These are phyloP conservation scores for Thelonectria blattea DNA, from an alignment of 2,329 filamentous ascomycete species.

Conservation along the genomic window DNA sequence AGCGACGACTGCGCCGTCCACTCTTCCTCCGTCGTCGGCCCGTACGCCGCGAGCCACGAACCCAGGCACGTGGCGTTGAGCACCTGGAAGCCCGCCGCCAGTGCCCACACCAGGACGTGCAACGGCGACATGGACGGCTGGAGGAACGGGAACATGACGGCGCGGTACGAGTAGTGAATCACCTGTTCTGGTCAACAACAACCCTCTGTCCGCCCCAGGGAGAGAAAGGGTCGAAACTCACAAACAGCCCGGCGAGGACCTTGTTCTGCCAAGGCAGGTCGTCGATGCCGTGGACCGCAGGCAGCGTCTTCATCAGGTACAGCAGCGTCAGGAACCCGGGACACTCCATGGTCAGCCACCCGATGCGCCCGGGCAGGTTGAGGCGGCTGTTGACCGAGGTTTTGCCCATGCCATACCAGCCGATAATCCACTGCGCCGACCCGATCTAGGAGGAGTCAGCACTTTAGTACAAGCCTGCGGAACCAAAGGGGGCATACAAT, in stretches of 20 bases:
- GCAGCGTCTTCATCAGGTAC: constrained; percentile 78
- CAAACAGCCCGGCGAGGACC: constrained; percentile 73
- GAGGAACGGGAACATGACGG: constrained; percentile 79
- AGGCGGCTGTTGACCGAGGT: constrained; percentile 76
- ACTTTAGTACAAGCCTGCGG: constrained; percentile 10
- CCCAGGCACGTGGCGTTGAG: constrained; percentile 80
- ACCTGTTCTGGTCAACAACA: constrained; percentile 52
- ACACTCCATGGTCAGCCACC: constrained; percentile 88
- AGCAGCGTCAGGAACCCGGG: constrained; percentile 78
- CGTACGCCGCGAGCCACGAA: constrained; percentile 83
- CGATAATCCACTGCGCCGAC: constrained; percentile 74
- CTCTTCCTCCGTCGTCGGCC: constrained; percentile 63
- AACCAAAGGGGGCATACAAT: constrained; percentile 48
- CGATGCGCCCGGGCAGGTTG: constrained; percentile 88
- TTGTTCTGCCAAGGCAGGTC: constrained; percentile 79
- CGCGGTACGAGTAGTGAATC: constrained; percentile 91
- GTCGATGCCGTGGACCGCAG: constrained; percentile 60
- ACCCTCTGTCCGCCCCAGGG: neutral
- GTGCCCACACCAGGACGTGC: constrained; percentile 69
- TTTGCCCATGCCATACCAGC: constrained; percentile 92
- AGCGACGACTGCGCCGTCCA: constrained; percentile 52
- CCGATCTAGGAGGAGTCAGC: constrained; percentile 61
- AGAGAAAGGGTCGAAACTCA: constrained; percentile 42
- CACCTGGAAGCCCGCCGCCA: constrained; percentile 77
- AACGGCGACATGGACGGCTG: constrained; percentile 95